Conservation (phyloP, 768 basidiomycete genomes). For the Amanita jacksonii region DNA sequence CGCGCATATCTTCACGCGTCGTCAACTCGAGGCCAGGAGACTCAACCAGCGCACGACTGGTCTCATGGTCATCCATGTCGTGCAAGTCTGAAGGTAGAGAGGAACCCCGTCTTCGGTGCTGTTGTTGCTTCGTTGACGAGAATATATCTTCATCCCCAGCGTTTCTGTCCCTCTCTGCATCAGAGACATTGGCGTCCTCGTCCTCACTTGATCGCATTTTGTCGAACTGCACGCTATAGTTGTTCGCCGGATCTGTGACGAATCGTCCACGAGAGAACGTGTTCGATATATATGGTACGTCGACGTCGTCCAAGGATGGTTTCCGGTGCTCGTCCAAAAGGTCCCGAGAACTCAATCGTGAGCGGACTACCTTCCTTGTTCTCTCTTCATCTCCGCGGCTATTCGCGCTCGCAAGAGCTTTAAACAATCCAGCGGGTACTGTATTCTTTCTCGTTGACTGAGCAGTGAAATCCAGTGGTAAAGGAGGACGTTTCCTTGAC, state of each 20-base stretch:
- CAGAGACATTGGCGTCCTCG: not conserved
- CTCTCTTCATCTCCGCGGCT: constrained; percentile 44
- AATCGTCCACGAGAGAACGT: constrained; percentile 44
- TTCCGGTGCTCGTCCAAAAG: constrained; percentile 45
- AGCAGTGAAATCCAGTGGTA: constrained; percentile 65
- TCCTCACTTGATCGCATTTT: not conserved
- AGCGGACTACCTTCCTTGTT: constrained; percentile 63
- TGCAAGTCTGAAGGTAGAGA: constrained; percentile 49
- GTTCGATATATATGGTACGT: constrained; percentile 60
- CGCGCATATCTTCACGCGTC: constrained; percentile 47
- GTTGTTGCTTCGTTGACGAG: constrained; percentile 15
- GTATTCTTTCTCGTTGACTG: constrained; percentile 47
- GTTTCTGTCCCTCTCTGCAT: not conserved
- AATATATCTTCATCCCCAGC: constrained; percentile 29
- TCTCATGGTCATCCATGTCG: constrained; percentile 32
- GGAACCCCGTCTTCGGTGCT: constrained; percentile 40
- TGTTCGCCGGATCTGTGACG: constrained; percentile 46
- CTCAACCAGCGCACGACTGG: not conserved
- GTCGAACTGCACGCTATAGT: constrained; percentile 13
- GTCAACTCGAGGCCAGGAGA: constrained; percentile 24
- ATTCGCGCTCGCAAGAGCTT: constrained; percentile 46
- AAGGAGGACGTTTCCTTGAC: constrained; percentile 57
- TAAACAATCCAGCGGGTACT: constrained; percentile 80
- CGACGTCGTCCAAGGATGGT: constrained; percentile 71
- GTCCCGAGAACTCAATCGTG: constrained; percentile 66